Percentiles rank a stretch among this genome's conserved stretches.
phyloP scores from a whole-genome alignment of 2,329 filamentous ascomycete genomes.

The Diaporthe sp. region DNA sequence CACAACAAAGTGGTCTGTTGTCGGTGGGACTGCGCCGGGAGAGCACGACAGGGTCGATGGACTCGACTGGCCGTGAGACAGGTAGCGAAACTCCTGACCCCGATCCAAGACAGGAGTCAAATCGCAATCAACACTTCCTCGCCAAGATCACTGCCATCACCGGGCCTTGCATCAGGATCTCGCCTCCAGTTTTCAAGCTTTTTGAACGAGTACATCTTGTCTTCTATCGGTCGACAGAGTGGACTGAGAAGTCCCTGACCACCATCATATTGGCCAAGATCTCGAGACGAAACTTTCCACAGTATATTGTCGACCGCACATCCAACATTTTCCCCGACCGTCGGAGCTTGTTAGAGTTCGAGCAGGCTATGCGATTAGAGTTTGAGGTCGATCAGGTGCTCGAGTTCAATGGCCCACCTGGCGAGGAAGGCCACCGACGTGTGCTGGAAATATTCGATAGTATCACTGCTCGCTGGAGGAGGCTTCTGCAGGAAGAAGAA shows the following conservation, averaged over 20 bases:
- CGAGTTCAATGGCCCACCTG: conserved; percentile 81
- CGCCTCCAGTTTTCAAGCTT: conserved; percentile 78
- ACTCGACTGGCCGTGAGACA: conserved; percentile 59
- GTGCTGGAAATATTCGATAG: conserved; percentile 81
- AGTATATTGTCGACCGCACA: conserved; percentile 91
- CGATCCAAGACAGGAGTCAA: conserved; percentile 59
- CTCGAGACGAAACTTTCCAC: conserved; percentile 86
- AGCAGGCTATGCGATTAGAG: conserved; percentile 86
- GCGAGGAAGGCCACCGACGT: conserved; percentile 73
- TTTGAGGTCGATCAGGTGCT: conserved; percentile 85
- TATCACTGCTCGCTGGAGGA: conserved; percentile 86
- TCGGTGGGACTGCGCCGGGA: conserved; percentile 77
- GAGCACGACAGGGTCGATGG: conserved; percentile 69
- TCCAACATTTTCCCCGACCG: conserved; percentile 89
- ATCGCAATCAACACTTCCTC: conserved; percentile 81
- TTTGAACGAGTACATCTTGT: conserved; percentile 97
- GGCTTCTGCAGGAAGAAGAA: conserved; percentile 79
- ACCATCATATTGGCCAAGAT: conserved; percentile 96
- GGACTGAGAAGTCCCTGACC: conserved; percentile 96
- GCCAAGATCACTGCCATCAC: conserved; percentile 82
- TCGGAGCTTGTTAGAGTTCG: conserved; percentile 84
- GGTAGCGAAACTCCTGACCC: conserved; percentile 50
- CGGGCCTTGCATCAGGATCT: conserved; percentile 88
- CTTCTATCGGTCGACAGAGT: conserved; percentile 95
- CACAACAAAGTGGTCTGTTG: conserved; percentile 81